Conservation (phyloP, 1,284 basidiomycete genomes). For the Cryptococcus depauperatus region DNA sequence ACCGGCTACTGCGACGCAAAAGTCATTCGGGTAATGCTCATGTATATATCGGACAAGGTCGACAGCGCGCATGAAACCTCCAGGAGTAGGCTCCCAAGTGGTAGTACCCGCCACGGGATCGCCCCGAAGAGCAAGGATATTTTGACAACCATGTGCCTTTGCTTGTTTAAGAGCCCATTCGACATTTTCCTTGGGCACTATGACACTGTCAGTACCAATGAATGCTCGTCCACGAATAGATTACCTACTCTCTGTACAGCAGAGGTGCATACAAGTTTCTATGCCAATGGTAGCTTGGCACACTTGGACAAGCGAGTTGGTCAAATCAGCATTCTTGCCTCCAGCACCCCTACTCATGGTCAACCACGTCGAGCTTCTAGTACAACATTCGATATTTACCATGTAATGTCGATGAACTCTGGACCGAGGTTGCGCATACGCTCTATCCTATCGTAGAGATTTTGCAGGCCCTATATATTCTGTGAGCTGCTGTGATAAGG, state of each 20-base stretch:
- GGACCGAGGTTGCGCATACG: slow-evolving; percentile 93
- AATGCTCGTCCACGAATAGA: neutral
- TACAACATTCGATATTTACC: slow-evolving; percentile 53
- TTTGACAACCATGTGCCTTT: slow-evolving; percentile 82
- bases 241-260: slow-evolving; percentile 78
- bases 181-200: slow-evolving; percentile 82
- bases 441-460: slow-evolving; percentile 91
- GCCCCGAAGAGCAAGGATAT: slow-evolving; percentile 89
- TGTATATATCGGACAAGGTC: slow-evolving; percentile 86
- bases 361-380: slow-evolving; percentile 1
- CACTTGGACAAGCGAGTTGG: slow-evolving; percentile 91
- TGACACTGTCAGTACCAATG: neutral
- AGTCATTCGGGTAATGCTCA: slow-evolving; percentile 72
- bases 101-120: slow-evolving; percentile 83
- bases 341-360: slow-evolving; percentile 79
- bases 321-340: slow-evolving; percentile 84
- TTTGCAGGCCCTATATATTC: slow-evolving; percentile 68
- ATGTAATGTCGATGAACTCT: slow-evolving; percentile 98
- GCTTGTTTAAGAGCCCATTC: slow-evolving; percentile 82
- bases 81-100: slow-evolving; percentile 83
- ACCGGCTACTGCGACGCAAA: slow-evolving; percentile 87
- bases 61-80: slow-evolving; percentile 78
- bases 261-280: slow-evolving; percentile 97
- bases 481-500: neutral
- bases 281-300: slow-evolving; percentile 85